Percentiles rank a stretch among this genome's conserved stretches.
phyloP scores from a whole-genome alignment of 2,329 filamentous ascomycete species.

The Ophiocordyceps camponoti-floridani region DNA sequence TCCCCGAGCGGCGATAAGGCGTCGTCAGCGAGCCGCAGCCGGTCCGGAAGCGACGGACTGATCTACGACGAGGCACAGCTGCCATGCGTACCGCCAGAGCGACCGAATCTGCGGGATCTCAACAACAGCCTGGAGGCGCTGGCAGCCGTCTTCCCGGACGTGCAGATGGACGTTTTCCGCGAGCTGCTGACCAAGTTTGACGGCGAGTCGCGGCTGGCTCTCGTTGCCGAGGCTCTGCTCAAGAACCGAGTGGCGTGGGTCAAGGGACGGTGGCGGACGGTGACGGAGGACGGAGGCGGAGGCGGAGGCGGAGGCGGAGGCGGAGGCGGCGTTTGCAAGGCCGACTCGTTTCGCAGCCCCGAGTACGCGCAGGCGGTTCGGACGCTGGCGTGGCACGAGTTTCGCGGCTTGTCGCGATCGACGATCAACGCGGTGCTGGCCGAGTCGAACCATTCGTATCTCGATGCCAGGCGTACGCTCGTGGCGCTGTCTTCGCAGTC shows the following conservation, averaged over 20 bases:
- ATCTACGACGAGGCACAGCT: constrained; percentile 40
- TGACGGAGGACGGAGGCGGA: too few species aligned
- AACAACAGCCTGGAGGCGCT: constrained; percentile 53
- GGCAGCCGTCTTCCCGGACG: constrained; percentile 56
- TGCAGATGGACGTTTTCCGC: constrained; percentile 68
- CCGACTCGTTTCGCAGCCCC: constrained; percentile 49
- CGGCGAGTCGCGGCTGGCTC: constrained; percentile 56
- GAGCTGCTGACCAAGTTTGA: constrained; percentile 64
- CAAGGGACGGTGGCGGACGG: constrained; percentile 44
- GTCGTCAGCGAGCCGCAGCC: constrained; percentile 13
- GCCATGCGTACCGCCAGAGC: constrained; percentile 25
- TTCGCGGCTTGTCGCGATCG: constrained; percentile 54
- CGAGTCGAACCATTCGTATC: constrained; percentile 66
- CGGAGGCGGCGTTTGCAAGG: constrained; percentile 17
- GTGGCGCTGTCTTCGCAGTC: constrained; percentile 52
- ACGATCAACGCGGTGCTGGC: constrained; percentile 64
- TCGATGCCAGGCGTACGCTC: constrained; percentile 51
- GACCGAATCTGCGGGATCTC: constrained; percentile 47
- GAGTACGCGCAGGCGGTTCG: constrained; percentile 54
- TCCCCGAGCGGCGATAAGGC: constrained; percentile 19
- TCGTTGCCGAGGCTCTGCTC: constrained; percentile 61
- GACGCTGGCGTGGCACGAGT: constrained; percentile 53
- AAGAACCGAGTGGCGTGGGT: constrained; percentile 55
- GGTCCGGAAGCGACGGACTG: constrained; percentile 21
- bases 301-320: constrained; percentile 17